Base-by-base conservation (phyloP, 768 basidiomycete species). In the Leccinum imitatum region DNA sequence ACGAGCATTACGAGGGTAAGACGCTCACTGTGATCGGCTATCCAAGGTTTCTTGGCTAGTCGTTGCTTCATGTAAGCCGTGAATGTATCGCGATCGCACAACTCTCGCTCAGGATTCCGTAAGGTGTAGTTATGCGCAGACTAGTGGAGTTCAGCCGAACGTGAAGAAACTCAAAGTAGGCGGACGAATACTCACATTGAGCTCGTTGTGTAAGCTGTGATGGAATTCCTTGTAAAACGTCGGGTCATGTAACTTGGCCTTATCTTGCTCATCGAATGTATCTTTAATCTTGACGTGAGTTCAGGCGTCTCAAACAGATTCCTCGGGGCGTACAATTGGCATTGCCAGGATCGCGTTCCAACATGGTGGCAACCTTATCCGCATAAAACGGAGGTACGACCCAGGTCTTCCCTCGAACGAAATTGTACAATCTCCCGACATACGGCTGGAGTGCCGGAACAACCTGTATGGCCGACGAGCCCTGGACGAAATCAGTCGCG, bases 1-100 rank as follows among this genome's bases (percentile, higher is more conserved):
- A 17, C 6, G 19, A n/a, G 6, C 3, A 44, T 39, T 4, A 39
- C 39, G 39, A 17, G 17, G 39, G 9, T 44, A 44, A 44, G 4
- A 19, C 41, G 4, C 41, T 44, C 41, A 44, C 9, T 44, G 9
- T 44, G 41, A 10, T 44, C 41, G n/a, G n/a, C 9, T 44, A 44
- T 87, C 78, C 80, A 80, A 2, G 85, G 84, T 65, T 82, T 86
- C 67, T 81, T 81, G 11, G 75, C 77, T 11, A 88, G 71, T 58
- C 80, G 80, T 60, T 77, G 66, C 53, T 74, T 52, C 84, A 87
- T 87, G 41, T 76, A 71, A 44, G 74, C 73, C 30, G 67, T 73
- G 65, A 85, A 82, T 2, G 69, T 71, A 14, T 61, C 68, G 11
- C 70, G 74, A 13, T 60, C 53, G 2, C 60, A 35, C 3, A 74